These are phyloP conservation scores for Zoysia japonica DNA, from an alignment of 176 grass and related monocot genomes.

Conservation along the genomic window DNA sequence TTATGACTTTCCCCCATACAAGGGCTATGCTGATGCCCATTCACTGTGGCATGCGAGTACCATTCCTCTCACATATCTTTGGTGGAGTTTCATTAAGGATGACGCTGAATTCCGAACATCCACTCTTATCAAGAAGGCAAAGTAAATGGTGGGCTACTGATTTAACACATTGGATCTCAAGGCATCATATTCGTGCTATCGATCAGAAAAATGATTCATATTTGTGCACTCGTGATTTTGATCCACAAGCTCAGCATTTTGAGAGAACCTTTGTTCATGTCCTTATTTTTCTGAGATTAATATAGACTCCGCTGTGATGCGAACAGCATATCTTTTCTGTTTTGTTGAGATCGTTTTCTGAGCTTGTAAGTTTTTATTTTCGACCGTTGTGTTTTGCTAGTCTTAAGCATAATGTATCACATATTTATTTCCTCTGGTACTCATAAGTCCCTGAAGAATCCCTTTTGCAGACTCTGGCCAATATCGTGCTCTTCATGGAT, in stretches of 20 bases:
- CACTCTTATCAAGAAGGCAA: conserved; percentile 46
- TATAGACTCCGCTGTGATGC: background rate
- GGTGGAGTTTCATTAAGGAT: conserved; percentile 56
- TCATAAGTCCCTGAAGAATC: too few species aligned
- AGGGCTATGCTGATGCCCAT: conserved; percentile 84
- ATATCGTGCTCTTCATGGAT: too few species aligned
- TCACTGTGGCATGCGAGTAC: conserved; percentile 51
- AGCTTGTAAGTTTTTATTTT: background rate
- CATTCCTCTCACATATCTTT: conserved; percentile 46
- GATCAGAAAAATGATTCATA: background rate
- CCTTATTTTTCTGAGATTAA: background rate
- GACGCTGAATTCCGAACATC: conserved; percentile 42
- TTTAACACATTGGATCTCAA: background rate
- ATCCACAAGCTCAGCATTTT: conserved; percentile 1
- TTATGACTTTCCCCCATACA: conserved; percentile 74
- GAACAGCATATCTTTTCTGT: background rate
- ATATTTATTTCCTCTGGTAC: too few species aligned
- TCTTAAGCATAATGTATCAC: too few species aligned
- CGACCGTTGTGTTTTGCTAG: background rate
- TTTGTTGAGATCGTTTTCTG: too few species aligned
- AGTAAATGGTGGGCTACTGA: conserved; percentile 2
- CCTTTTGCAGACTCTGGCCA: too few species aligned
- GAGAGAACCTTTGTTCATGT: background rate
- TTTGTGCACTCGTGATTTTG: background rate
- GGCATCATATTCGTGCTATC: background rate